These are phyloP conservation scores for Clavaria fumosa DNA, from an alignment of 768 basidiomycete genomes.

Conservation along the genomic window DNA sequence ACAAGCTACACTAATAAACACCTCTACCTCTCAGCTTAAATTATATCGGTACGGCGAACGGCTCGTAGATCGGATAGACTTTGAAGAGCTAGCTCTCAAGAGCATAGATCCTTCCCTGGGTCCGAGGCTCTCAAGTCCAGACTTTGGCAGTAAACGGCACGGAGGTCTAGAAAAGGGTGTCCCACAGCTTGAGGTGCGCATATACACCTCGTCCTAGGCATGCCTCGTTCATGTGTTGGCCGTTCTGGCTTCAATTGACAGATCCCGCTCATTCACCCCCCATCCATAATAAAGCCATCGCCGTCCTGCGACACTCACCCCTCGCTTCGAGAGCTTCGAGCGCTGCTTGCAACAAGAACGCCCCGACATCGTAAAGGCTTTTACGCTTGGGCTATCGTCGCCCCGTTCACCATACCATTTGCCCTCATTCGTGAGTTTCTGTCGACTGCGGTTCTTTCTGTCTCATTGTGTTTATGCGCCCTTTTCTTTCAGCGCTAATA, in stretches of 20 bases:
- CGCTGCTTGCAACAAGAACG: conserved; percentile 36
- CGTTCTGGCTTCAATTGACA: conserved; percentile 15
- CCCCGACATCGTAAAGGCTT: conserved; percentile 56
- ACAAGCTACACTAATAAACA: neutral
- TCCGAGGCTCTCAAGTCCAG: conserved; percentile 26
- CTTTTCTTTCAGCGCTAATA: conserved; percentile 39
- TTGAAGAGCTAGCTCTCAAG: conserved; percentile 68
- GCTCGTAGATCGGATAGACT: conserved; percentile 56
- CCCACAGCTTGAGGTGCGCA: conserved; percentile 5
- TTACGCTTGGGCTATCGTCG: conserved; percentile 44
- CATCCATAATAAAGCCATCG: conserved; percentile 22
- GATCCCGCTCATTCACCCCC: conserved; percentile 55
- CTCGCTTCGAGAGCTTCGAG: conserved; percentile 31
- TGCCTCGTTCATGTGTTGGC: neutral
- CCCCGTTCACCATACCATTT: conserved; percentile 66
- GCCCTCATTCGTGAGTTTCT: conserved; percentile 51
- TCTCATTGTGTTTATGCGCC: neutral
- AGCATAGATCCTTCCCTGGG: conserved; percentile 55
- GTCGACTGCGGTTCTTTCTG: neutral
- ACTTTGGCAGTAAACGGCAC: conserved; percentile 10
- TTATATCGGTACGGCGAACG: conserved; percentile 51
- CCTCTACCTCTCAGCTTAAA: conserved; percentile 28
- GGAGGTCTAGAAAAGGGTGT: conserved; percentile 11
- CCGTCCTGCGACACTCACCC: conserved; percentile 3
- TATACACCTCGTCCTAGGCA: neutral